Evolutionary conservation across 2,329 filamentous ascomycete species (phyloP), one percentile per base, ranked within the genome.

Genomic region (Trichophyton equinum): DNA sequence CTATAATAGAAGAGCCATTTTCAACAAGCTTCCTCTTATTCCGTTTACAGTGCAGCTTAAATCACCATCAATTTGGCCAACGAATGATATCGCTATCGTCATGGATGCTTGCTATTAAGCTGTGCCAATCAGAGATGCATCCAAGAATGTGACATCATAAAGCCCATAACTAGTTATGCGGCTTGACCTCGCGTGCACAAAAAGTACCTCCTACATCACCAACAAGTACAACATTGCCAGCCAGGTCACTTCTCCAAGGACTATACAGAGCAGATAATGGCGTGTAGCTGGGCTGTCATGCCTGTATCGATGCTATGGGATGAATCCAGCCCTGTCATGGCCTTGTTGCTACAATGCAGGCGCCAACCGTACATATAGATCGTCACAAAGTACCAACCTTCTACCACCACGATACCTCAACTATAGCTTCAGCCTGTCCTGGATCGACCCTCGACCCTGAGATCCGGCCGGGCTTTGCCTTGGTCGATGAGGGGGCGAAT

Each of bases 81-180:
- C 33, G 33, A 38, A 4, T 30, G 33, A 38, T 13, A 38, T 38
- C 8, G 33, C 4, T 38, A 38, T 13, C 38, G 33, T 8, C 46
- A 53, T 53, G 22, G 22, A 25, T 36, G 33, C 13, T 38, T 13
- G 33, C 9, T 38, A n/a, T n/a, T 5, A 18, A 6, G 51, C 1
- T 33, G 13, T 55, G n/a, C 51, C 51, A 55, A 55, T 55, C 51
- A 55, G n/a, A 33, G 25, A 55, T 55, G 51, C 30, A 55, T 27
- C 30, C 30, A 55, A 27, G 8, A 22, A 27, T 55, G 51, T 55
- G 51, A 55, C 51, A 55, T 55, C 51, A 55, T 55, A 38, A n/a
- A 27, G 27, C 27, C 20, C 20, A 4, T 47, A n/a, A n/a, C n/a
- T n/a, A 18, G 18, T 18, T 18, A 30, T 53, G 27, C 11, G 27